Conservation (phyloP, 345 rosid species). For the Gossypium rotundifolium region DNA sequence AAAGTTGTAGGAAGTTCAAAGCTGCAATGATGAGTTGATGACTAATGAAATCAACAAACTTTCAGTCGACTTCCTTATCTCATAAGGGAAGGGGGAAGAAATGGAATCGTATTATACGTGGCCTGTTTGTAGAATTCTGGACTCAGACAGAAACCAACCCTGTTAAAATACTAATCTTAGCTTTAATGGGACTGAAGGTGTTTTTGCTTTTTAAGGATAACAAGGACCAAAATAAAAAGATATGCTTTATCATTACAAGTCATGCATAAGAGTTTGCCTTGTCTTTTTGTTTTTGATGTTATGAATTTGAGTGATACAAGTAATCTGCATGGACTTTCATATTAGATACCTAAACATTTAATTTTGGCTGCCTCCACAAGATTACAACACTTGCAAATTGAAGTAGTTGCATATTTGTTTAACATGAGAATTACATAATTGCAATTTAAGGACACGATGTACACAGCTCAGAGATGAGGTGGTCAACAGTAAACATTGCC, state of each 20-base stretch:
- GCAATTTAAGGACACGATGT: background rate
- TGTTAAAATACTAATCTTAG: background rate
- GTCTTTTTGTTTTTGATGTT: slow-evolving; percentile 2
- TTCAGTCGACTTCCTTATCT: too few species aligned
- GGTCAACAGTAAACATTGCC: background rate
- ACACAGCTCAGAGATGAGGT: background rate
- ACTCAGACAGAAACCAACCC: too few species aligned
- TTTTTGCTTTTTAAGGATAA: slow-evolving; percentile 4
- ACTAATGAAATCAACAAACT: too few species aligned
- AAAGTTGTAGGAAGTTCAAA: too few species aligned
- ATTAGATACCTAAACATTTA: background rate
- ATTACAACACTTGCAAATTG: background rate
- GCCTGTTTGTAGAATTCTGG: too few species aligned
- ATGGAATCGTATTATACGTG: too few species aligned
- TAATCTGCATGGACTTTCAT: background rate
- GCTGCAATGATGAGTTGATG: too few species aligned
- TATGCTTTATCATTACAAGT: slow-evolving; percentile 18
- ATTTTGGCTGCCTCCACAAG: background rate
- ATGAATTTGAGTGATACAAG: background rate
- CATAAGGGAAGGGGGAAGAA: too few species aligned
- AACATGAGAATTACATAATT: background rate
- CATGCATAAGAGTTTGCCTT: background rate
- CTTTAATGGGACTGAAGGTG: slow-evolving; percentile 9
- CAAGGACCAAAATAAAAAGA: background rate
- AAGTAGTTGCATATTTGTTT: background rate